These are phyloP conservation scores for Puccinia triticina DNA, from an alignment of 1,284 basidiomycete species.

Conservation along the genomic window DNA sequence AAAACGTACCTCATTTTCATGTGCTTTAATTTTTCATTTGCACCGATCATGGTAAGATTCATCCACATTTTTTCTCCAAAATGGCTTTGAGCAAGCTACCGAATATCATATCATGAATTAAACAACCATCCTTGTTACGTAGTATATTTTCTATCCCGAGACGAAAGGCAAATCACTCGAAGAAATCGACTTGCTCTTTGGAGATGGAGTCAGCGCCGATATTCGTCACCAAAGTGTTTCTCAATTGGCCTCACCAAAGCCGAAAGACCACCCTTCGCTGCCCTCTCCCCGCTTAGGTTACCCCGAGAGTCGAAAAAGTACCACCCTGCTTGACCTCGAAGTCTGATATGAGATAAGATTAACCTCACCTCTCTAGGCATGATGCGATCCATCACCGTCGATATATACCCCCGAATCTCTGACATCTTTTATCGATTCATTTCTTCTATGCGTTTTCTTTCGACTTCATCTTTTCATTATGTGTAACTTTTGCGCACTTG, in stretches of 20 bases:
- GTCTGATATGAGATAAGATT: neutral
- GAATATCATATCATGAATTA: too few relatives aligned
- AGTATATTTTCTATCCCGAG: conserved; percentile 54
- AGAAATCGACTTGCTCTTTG: conserved; percentile 51
- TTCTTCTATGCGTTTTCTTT: neutral
- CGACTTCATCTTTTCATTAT: neutral
- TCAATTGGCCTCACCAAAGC: conserved; percentile 1
- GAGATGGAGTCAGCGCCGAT: conserved; percentile 24
- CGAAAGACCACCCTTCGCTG: neutral
- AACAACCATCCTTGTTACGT: neutral
- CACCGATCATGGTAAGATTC: conserved; percentile 52
- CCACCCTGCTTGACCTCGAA: neutral
- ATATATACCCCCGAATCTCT: neutral
- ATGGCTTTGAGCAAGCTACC: neutral
- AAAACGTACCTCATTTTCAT: conserved; percentile 58
- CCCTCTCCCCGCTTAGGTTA: neutral
- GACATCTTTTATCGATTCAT: neutral
- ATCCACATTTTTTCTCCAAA: neutral
- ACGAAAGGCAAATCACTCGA: conserved; percentile 53
- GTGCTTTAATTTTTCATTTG: conserved; percentile 52
- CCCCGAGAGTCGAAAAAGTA: neutral
- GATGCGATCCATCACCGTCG: neutral
- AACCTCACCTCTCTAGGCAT: neutral
- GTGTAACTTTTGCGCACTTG: neutral
- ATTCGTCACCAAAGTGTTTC: conserved; percentile 32